Evolutionary conservation across 2,329 filamentous ascomycete species (phyloP).

Genomic region (Ophiostoma quercus): DNA sequence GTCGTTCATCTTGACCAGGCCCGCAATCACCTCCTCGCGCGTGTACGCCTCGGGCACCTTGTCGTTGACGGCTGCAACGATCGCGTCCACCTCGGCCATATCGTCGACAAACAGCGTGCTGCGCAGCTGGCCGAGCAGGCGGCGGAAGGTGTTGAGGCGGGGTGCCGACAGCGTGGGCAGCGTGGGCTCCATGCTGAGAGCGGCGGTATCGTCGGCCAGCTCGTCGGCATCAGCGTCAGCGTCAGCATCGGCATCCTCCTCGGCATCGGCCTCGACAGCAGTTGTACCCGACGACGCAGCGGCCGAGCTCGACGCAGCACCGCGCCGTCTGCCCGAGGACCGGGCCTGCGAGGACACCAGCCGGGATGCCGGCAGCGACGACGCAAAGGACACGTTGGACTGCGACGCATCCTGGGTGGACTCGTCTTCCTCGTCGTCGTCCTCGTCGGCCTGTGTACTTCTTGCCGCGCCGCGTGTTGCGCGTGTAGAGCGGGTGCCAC

Average conservation of each 20-base stretch:
- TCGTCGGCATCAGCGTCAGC: constrained; percentile 40
- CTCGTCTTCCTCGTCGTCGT: constrained; percentile 43
- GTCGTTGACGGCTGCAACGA: constrained; percentile 75
- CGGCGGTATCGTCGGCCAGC: constrained; percentile 39
- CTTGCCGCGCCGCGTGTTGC: constrained; percentile 31
- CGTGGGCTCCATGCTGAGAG: constrained; percentile 38
- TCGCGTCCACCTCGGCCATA: constrained; percentile 65
- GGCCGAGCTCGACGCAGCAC: constrained; percentile 32
- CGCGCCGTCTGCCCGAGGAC: constrained; percentile 27
- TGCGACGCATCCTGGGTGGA: constrained; percentile 45
- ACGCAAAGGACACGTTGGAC: constrained; percentile 67
- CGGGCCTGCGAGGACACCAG: constrained; percentile 36
- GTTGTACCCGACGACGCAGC: constrained; percentile 1
- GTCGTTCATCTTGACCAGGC: constrained; percentile 73
- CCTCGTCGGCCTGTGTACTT: constrained; percentile 34
- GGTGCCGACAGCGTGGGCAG: constrained; percentile 43
- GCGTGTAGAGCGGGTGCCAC: constrained; percentile 32
- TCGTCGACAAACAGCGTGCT: constrained; percentile 80
- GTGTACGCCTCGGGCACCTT: constrained; percentile 57
- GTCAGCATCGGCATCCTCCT: constrained; percentile 42
- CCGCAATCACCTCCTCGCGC: constrained; percentile 66
- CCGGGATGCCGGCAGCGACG: constrained; percentile 72
- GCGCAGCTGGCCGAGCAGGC: constrained; percentile 75
- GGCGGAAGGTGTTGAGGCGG: constrained; percentile 70
- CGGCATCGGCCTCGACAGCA: constrained; percentile 28